These are phyloP conservation scores for Globisporangium cederbergense DNA, from an alignment of 352 stramenopile species.

Conservation along the genomic window DNA sequence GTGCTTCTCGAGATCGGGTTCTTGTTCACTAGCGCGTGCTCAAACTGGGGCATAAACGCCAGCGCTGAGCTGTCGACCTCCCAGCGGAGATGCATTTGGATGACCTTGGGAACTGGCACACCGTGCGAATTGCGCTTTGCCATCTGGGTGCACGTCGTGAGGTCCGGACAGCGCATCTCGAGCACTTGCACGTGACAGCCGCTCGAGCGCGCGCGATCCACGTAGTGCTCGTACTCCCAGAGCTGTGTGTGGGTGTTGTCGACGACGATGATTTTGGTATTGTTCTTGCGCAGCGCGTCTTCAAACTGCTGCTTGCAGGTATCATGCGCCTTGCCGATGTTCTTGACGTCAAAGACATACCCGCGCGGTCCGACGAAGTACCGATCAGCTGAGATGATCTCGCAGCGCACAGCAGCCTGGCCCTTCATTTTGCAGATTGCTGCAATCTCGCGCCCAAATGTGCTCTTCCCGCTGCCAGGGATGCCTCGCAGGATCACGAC, in stretches of 20 bases:
- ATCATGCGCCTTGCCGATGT: slow-evolving; percentile 44
- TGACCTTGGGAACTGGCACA: slow-evolving; percentile 51
- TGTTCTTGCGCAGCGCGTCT: slow-evolving; percentile 21
- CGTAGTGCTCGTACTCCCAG: slow-evolving; percentile 69
- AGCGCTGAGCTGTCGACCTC: slow-evolving; percentile 36
- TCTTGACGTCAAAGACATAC: slow-evolving; percentile 62
- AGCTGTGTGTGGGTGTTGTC: slow-evolving; percentile 72
- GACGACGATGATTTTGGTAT: slow-evolving; percentile 41
- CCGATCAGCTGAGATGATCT: slow-evolving; percentile 59
- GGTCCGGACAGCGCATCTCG: slow-evolving; percentile 53
- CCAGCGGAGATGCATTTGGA: slow-evolving; percentile 72
- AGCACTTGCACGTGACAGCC: slow-evolving; percentile 34
- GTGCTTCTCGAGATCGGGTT: slow-evolving; percentile 53
- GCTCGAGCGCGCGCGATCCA: slow-evolving; percentile 25
- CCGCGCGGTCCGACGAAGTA: slow-evolving; percentile 61
- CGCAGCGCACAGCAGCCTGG: slow-evolving; percentile 16
- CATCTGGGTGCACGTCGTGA: slow-evolving; percentile 47
- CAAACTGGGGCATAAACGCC: slow-evolving; percentile 45
- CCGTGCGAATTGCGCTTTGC: slow-evolving; percentile 66
- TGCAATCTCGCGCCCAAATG: slow-evolving; percentile 38
- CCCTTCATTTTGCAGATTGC: slow-evolving; percentile 28
- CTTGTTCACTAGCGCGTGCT: slow-evolving; percentile 28
- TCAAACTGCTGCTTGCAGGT: slow-evolving; percentile 41
- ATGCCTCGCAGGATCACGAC: slow-evolving; percentile 71
- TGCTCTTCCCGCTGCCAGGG: slow-evolving; percentile 72